Base-by-base conservation (phyloP, 495 filamentous ascomycete genomes). In the Aspergillus baeticus region DNA sequence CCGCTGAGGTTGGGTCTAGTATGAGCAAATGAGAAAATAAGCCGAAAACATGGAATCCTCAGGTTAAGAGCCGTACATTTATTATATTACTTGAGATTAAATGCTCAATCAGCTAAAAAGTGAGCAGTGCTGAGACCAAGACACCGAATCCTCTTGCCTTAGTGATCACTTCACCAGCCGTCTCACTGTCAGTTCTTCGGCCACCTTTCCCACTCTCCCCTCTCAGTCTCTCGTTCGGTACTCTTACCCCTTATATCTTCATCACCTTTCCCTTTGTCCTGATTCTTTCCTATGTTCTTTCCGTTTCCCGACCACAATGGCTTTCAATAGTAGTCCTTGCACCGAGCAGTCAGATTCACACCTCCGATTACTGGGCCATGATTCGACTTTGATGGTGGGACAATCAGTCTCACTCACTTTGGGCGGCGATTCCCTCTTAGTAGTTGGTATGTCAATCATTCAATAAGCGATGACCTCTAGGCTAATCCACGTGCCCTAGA, bases 401-500 rank as follows among this genome's bases (percentile, higher is more conserved):
- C 76, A 80, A 50, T 77, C 80, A 59, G 82, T 84, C 14, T 83
- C 82, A 2, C 67, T 89, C 54, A 86, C 82, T 8, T 69, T 89
- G 26, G 79, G 78, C n/a, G 82, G 79, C 1, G 84, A 88, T 59
- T 81, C 83, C 31, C 75, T 90, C 42, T 74, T 87, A 53, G 75
- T 89, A 10, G 68, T 84, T n/a, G 84, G 85, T 86, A 77, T 51
- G 71, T 62, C 18, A 36, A 33, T 39, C 21, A 14, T 10, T 35
- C 20, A 18, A 36, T 54, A 3, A 14, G 55, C 45, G 41, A 41
- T 14, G 10, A 36, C 14, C 18, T 23, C 38, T 42, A 37, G 50
- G 33, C 52, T 34, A 52, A 36, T 13, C 20, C 14, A 17, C 5
- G 35, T 23, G 20, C 44, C 13, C 50, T 48, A 74, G 69, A 74